A percentile compares a stretch with the other conserved stretches of the same genome.
These are phyloP conservation scores for Xylaria telfairii DNA, from an alignment of 495 filamentous ascomycete genomes.

Conservation along the genomic window DNA sequence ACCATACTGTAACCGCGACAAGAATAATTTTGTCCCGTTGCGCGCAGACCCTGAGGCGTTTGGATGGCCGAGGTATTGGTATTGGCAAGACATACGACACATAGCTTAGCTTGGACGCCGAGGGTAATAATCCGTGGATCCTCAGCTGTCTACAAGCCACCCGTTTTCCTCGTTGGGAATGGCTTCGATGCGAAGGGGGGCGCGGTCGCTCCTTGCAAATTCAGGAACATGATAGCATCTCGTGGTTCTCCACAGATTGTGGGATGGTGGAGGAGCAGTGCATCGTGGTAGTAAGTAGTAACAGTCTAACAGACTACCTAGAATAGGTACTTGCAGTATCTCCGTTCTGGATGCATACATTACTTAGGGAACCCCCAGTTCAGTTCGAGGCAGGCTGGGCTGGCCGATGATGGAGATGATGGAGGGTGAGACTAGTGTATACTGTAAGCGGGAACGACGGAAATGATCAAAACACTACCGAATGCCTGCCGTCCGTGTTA, in stretches of 20 bases:
- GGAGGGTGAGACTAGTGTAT: not conserved
- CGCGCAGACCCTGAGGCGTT: not conserved
- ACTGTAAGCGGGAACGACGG: slow-evolving; percentile 2
- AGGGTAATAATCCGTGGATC: slow-evolving; percentile 4
- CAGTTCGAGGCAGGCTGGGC: not conserved
- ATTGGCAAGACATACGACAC: not conserved
- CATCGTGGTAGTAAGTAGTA: not conserved
- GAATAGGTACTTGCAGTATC: not conserved
- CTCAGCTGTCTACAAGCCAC: not conserved
- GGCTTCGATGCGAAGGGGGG: slow-evolving; percentile 12
- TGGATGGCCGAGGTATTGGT: slow-evolving; percentile 3
- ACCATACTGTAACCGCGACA: not conserved
- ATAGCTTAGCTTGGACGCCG: slow-evolving; percentile 4
- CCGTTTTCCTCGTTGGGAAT: not conserved
- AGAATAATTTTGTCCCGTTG: not conserved
- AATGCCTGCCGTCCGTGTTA: not conserved
- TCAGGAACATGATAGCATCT: slow-evolving; percentile 19
- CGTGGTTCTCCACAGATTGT: slow-evolving; percentile 14
- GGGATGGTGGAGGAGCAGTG: slow-evolving; percentile 6
- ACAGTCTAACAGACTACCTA: not conserved
- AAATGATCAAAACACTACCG: slow-evolving; percentile 16
- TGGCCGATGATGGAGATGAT: not conserved
- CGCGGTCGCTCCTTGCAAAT: slow-evolving; percentile 18
- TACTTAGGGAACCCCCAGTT: slow-evolving; percentile 5
- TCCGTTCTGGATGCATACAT: too few relatives aligned